Evolutionary conservation across 108 stramenopile species (phyloP), one percentile per base, ranked within the genome.

Genomic region (Nitzschia palea): DNA sequence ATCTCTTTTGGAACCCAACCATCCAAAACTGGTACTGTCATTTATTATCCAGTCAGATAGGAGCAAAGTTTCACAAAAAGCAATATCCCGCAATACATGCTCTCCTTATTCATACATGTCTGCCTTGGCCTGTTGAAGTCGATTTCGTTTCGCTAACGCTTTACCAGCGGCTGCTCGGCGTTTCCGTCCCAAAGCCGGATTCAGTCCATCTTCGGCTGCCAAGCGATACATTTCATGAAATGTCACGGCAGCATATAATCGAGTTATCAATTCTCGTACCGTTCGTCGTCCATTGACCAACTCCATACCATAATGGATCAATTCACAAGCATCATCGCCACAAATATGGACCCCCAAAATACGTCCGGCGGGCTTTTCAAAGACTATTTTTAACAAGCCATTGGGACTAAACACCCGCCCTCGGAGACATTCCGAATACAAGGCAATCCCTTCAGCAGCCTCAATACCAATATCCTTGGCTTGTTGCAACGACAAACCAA

Each of bases 251-350:
- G 83, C 80, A 55, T 81, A 93, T 48, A 89, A 65, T 25, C 77
- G 84, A 15, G 45, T 64, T 12, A 65, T 45, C 32, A 93, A 56
- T 56, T 87, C 86, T 35, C 59, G 56, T 61, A 93, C 75, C 15
- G 91, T 93, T 10, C 81, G 71, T 44, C 74, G 56, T 18, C 78
- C 68, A 71, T 87, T 89, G 27, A 93, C 85, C 12, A 89, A 68
- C 62, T 93, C 87, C 87, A 93, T 93, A 0, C 91, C 91, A 57
- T 88, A 93, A 70, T 93, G 91, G 52, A 93, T 86, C 33, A 93
- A 55, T 70, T 93, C 91, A 60, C 74, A 93, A 0, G 91, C 91
- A 62, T 89, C 91, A 44, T 88, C 87, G 36, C 91, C 91, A 59
- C 86, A 85, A 55, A 93, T 88, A 65, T 93, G 91, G 4, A 93